phyloP scores from a whole-genome alignment of 2,329 filamentous ascomycete genomes.

The Trichoderma koningiopsis region DNA sequence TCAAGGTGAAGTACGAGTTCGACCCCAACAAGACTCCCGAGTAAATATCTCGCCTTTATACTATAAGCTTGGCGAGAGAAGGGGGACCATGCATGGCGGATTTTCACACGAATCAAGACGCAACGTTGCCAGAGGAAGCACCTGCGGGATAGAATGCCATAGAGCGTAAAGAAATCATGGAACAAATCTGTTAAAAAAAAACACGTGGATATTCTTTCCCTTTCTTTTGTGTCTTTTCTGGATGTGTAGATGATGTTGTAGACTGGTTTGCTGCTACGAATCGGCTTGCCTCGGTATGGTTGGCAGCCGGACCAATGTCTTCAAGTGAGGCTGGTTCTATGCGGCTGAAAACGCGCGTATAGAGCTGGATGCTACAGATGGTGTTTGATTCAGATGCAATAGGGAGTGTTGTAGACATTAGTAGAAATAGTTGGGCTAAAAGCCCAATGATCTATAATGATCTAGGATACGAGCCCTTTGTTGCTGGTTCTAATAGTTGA shows the following conservation, averaged over 20 bases:
- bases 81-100: background rate
- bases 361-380: background rate
- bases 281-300: background rate
- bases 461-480: background rate
- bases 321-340: background rate
- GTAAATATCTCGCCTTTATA: conserved; percentile 27
- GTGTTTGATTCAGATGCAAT: background rate
- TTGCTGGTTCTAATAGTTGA: background rate
- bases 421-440: background rate
- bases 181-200: background rate
- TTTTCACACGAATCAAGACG: background rate
- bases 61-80: background rate
- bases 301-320: background rate
- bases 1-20: conserved; percentile 72
- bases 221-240: background rate
- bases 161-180: conserved; percentile 1
- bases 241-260: background rate
- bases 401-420: background rate
- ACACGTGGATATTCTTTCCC: background rate
- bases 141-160: conserved; percentile 8
- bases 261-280: background rate
- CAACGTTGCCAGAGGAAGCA: conserved; percentile 13
- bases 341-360: background rate
- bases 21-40: conserved; percentile 66
- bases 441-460: no score